Evolutionary conservation across 139 green algal species (phyloP).

Genomic region (Haematococcus lacustris): DNA sequence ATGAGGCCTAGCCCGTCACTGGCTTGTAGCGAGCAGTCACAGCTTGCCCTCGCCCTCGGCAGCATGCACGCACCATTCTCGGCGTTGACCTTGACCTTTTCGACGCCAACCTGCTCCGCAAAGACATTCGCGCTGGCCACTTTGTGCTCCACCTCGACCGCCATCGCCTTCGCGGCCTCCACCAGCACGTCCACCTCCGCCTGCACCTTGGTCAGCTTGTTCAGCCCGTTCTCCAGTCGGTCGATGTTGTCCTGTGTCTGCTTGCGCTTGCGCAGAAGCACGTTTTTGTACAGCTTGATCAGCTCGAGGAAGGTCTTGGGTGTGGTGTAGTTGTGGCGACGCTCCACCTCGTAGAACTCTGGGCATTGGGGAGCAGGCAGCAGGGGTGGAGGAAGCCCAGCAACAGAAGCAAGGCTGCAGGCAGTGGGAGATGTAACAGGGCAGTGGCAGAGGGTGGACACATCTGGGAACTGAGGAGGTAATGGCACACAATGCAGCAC

Average conservation of each 20-base stretch:
- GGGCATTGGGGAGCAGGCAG: too few relatives aligned
- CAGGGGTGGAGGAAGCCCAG: too few relatives aligned
- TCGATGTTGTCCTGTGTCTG: constrained; percentile 43
- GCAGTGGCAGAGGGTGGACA: too few relatives aligned
- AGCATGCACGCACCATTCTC: constrained; percentile 72
- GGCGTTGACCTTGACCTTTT: constrained; percentile 84
- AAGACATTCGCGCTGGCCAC: constrained; percentile 73
- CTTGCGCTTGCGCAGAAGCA: constrained; percentile 60
- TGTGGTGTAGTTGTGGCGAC: constrained; percentile 80
- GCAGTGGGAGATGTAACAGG: too few relatives aligned
- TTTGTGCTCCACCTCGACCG: constrained; percentile 82
- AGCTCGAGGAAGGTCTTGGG: constrained; percentile 88
- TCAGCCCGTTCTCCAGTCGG: constrained; percentile 73
- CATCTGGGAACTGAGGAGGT: too few relatives aligned
- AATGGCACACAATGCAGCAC: too few relatives aligned
- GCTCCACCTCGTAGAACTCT: constrained; percentile 62
- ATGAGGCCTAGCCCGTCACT: too few relatives aligned
- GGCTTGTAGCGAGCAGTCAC: too few relatives aligned
- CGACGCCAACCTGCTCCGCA: constrained; percentile 67
- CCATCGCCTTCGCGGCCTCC: constrained; percentile 76
- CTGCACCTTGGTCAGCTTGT: constrained; percentile 76
- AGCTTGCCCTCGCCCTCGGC: too few relatives aligned
- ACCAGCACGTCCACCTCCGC: constrained; percentile 83
- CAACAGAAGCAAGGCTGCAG: too few relatives aligned
- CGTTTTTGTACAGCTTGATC: constrained; percentile 85